Percentiles rank a stretch among this genome's conserved stretches.
These are phyloP conservation scores for Penicillium silybi DNA, from an alignment of 495 filamentous ascomycete species.

Conservation along the genomic window DNA sequence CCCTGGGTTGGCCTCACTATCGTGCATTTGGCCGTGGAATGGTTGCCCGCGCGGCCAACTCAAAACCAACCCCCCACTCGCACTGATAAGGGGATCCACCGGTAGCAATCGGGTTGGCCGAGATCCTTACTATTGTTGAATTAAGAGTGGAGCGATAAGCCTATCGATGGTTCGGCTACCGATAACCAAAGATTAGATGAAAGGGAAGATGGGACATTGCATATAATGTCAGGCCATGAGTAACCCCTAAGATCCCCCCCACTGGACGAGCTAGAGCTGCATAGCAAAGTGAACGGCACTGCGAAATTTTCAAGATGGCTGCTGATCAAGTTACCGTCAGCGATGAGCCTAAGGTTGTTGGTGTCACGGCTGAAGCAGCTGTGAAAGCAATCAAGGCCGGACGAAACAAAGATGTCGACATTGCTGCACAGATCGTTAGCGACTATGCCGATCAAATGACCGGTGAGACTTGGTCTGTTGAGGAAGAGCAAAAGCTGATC, in stretches of 20 bases:
- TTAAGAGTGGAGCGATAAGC: conserved; percentile 2
- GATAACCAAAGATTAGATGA: no score
- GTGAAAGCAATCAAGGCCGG: conserved; percentile 1
- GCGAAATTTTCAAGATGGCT: neutral
- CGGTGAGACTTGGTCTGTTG: conserved; percentile 1
- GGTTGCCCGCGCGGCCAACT: no score
- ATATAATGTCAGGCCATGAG: no score
- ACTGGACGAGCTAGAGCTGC: no score
- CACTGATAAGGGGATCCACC: no score
- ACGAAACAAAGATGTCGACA: conserved; percentile 4
- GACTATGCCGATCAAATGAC: conserved; percentile 1
- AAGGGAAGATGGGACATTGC: no score
- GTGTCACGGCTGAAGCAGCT: neutral
- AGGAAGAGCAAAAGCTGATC: conserved; percentile 4
- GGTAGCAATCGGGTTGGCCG: no score
- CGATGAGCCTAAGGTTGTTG: neutral
- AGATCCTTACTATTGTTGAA: neutral
- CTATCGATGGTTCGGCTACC: neutral
- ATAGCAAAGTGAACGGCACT: no score
- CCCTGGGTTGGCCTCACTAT: no score
- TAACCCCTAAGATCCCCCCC: no score
- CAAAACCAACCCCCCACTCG: no score
- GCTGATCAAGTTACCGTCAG: neutral
- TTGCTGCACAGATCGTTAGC: conserved; percentile 1
- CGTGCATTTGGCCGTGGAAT: no score